A percentile compares a stretch with the other conserved stretches of the same genome.
Conservation (phyloP, 2,329 filamentous ascomycete genomes). For the Atkinsonella texensis region DNA sequence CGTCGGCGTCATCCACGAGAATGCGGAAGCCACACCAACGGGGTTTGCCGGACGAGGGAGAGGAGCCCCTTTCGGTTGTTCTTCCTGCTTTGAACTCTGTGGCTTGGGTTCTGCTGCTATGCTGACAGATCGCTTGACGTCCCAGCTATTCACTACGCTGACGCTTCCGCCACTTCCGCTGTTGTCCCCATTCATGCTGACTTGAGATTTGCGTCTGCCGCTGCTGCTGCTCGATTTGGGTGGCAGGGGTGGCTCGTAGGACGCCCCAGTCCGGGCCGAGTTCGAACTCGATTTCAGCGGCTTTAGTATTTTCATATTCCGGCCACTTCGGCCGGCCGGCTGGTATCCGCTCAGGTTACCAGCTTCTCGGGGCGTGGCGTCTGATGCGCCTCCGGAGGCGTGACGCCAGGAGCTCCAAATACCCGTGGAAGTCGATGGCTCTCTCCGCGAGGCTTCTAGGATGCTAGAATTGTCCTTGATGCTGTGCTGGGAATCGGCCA, state of each 20-base stretch:
- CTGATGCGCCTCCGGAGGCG: conserved; percentile 34
- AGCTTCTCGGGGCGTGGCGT: conserved; percentile 41
- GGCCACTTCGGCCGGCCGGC: conserved; percentile 46
- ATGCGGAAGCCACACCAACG: conserved; percentile 82
- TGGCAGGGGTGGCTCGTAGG: conserved; percentile 38
- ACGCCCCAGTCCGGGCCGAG: conserved; percentile 35
- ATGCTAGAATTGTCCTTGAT: conserved; percentile 18
- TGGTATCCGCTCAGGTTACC: conserved; percentile 55
- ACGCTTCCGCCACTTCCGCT: conserved; percentile 12
- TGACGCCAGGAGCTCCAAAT: conserved; percentile 66
- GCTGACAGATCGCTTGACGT: conserved; percentile 38
- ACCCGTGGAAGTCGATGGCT: conserved; percentile 37
- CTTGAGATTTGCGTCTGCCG: conserved; percentile 42
- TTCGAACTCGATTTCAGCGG: conserved; percentile 54
- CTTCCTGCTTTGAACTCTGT: conserved; percentile 25
- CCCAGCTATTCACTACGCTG: conserved; percentile 33
- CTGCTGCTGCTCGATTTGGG: conserved; percentile 33
- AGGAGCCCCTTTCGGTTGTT: conserved; percentile 25
- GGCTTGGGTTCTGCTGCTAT: conserved; percentile 26
- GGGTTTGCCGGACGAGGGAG: conserved; percentile 61
- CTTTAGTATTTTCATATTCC: conserved; percentile 84
- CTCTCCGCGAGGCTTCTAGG: conserved; percentile 27
- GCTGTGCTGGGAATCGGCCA: conserved; percentile 12
- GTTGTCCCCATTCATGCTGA: conserved; percentile 17
- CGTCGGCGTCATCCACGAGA: conserved; percentile 71